Base-by-base conservation (phyloP, 345 rosid species). In the Boechera stricta region DNA sequence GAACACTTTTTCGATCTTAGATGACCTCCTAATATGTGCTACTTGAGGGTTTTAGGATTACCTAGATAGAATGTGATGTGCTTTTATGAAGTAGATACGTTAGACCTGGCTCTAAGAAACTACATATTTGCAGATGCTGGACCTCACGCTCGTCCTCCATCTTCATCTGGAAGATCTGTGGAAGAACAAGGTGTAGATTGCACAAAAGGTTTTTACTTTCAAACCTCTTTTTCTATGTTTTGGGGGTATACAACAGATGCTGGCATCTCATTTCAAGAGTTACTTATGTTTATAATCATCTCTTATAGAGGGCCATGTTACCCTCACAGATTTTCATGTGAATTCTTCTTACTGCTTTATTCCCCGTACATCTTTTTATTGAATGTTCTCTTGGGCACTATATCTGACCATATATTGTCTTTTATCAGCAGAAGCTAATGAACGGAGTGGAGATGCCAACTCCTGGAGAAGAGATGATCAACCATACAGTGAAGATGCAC, bases 401-500 rank as follows among this genome's bases (percentile, higher is more conserved):
- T 64, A 21, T 64, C 42, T 57, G 54, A 73, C 51, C 9, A 33
- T 61, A 52, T 55, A 47, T 38, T 51, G 1, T 45, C 72, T 77
- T 49, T 72, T 77, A 72, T 67, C 83, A 80, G 71, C 80, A 72
- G 77, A 78, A 64, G 72, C 73, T 26, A 84, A 85, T 78, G 74
- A 38, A 39, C 81, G 82, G 74, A 78, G 41, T 79, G 88, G 82
- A 71, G 47, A 74, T 47, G 60, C 77, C 56, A 75, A 78, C 85
- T 70, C 93, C 66, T 91, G 96, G 97, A 86, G 90, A 82, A 88
- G 86, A 68, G 97, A 90, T 41, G 64, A 82, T 85, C 75, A 82
- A 49, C 70, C 80, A 11, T 83, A 79, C 52, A 31, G 80, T 74
- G 97, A 91, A 84, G 92, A 88, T 80, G 90, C 86, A 77, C 76